Evolutionary conservation across 306 rosid genomes (phyloP).

Genomic region (Gillenia trifoliata): DNA sequence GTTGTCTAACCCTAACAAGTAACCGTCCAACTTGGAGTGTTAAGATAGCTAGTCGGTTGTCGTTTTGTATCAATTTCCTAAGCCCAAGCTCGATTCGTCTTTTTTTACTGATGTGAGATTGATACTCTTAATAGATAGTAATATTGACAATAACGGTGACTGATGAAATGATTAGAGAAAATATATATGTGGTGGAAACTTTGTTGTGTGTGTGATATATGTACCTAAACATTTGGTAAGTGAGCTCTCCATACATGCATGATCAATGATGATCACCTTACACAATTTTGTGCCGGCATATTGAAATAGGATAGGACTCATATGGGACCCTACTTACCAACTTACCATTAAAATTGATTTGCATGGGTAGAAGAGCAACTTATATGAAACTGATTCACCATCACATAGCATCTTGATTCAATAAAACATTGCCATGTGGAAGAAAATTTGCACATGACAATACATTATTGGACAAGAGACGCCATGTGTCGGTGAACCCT

Average conservation of each 20-base stretch:
- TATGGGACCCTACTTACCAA: neutral
- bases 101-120: neutral
- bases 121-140: neutral
- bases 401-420: too few species aligned
- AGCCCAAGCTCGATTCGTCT: neutral
- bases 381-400: too few species aligned
- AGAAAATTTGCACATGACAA: too few species aligned
- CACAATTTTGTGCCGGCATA: neutral
- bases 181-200: neutral
- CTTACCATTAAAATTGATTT: neutral
- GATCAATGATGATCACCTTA: neutral
- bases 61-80: conserved; percentile 11
- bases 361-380: neutral
- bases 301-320: neutral
- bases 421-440: too few species aligned
- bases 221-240: neutral
- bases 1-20: neutral
- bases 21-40: neutral
- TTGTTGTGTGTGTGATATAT: neutral
- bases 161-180: neutral
- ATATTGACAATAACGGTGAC: neutral
- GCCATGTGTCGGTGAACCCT: too few species aligned
- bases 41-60: neutral
- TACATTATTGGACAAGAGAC: too few species aligned
- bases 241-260: neutral